Base-by-base conservation (phyloP, 2,329 filamentous ascomycete species). In the Macrophomina pseudophaseolina region DNA sequence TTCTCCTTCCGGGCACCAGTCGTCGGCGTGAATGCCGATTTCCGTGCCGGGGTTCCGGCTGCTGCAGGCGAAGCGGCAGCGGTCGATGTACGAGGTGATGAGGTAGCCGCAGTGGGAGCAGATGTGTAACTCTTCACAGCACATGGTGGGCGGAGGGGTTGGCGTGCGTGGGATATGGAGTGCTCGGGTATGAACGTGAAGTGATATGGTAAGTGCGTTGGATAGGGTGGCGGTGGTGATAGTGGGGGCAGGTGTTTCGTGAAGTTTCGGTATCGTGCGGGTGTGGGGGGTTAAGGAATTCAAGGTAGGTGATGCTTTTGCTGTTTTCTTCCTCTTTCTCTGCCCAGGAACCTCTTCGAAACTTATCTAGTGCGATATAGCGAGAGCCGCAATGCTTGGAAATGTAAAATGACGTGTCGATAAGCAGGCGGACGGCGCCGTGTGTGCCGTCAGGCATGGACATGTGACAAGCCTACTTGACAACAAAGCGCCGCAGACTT, bases 81-180 rank as follows among this genome's bases (percentile, higher is more conserved):
- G 32, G 58, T 62, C 58, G 58, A 48, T 38, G 32, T 35, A 32
- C 44, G 32, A 49, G 44, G 16, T n/a, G 42, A 62, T 49, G 16
- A 62, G 44, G 0, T 49, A n/a, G 44, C 46, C 18, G 58, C 58
- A 62, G 44, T 16, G 32, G 23, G 28, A 11, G 58, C 58, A 62
- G 44, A 62, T 49, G 58, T 62, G 58, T 40, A 38, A 42, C 16
- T 62, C 58, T 40, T 62, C 58, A 18, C 58, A 62, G 58, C 58
- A 62, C 58, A 62, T 62, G 23, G 11, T 51, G 23, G 40, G 7
- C 12, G 16, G 42, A 16, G 8, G 42, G 7, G 16, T 44, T 9
- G 11, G 8, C 16, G 42, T 44, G 42, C 14, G 6, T 33, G 28
- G 28, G 48, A 23, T 9, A 23, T 9, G 6, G 48, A 5, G 23